Evolutionary conservation across 306 rosid species (phyloP).

Genomic region (Quillaja saponaria): DNA sequence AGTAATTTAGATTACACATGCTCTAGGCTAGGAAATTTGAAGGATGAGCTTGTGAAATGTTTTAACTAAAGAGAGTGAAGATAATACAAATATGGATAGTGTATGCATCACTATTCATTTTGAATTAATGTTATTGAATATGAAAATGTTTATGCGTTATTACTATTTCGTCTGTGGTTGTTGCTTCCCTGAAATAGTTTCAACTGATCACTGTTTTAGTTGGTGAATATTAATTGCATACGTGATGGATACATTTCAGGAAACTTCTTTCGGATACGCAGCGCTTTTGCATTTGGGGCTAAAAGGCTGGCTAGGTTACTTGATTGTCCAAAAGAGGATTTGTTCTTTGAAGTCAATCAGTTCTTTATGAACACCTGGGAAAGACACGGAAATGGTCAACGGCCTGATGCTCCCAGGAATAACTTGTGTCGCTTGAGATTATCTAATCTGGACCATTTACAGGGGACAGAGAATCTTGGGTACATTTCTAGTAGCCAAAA

Average conservation of each 20-base stretch:
- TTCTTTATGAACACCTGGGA: conserved; percentile 97
- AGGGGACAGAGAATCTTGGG: conserved; percentile 52
- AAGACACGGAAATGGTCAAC: conserved; percentile 93
- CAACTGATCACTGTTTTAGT: not conserved
- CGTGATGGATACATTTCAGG: conserved; percentile 52
- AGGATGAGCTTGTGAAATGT: conserved; percentile 2
- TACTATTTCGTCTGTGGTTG: conserved; percentile 1
- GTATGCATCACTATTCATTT: not conserved
- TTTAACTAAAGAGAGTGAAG: not conserved
- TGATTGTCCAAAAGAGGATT: conserved; percentile 81
- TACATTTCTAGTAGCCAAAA: conserved; percentile 47
- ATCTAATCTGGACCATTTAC: conserved; percentile 51
- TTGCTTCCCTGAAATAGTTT: conserved; percentile 13
- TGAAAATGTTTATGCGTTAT: too few relatives aligned
- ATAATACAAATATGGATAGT: conserved; percentile 1
- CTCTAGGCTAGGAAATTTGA: conserved; percentile 10
- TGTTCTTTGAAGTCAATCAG: conserved; percentile 75
- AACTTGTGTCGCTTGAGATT: conserved; percentile 54
- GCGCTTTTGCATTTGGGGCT: conserved; percentile 97
- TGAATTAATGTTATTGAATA: conserved; percentile 1
- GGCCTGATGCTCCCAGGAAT: conserved; percentile 87
- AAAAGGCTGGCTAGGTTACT: conserved; percentile 80
- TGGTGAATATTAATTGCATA: conserved; percentile 26
- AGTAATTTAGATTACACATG: not conserved
- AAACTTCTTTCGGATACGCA: conserved; percentile 96